These are phyloP conservation scores for Debaryomyces hansenii DNA, from an alignment of 805 yeast species.

Conservation along the genomic window DNA sequence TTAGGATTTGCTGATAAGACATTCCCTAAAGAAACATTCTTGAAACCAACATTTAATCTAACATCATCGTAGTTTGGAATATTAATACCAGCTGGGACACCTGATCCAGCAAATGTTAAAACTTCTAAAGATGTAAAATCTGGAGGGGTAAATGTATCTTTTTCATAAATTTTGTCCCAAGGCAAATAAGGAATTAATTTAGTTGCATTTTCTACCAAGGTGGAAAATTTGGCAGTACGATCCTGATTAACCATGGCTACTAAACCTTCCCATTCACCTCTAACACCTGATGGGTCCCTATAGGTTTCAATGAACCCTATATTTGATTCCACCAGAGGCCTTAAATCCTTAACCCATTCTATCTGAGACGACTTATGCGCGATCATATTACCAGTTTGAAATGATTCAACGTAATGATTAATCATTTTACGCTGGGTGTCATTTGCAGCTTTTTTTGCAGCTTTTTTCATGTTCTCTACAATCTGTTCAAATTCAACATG, in stretches of 20 bases:
- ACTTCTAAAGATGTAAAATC: conserved; percentile 91
- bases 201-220: conserved; percentile 66
- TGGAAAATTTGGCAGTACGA: conserved; percentile 76
- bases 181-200: conserved; percentile 67
- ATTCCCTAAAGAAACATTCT: conserved; percentile 87
- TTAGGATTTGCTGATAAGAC: conserved; percentile 68
- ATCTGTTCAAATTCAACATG: conserved; percentile 60
- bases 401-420: conserved; percentile 64
- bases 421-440: conserved; percentile 69
- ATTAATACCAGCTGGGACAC: conserved; percentile 91
- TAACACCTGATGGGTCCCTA: conserved; percentile 87
- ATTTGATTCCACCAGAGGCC: conserved; percentile 71
- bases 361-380: conserved; percentile 84
- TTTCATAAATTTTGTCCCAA: conserved; percentile 75
- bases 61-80: conserved; percentile 92
- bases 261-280: conserved; percentile 93
- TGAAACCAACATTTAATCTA: conserved; percentile 79
- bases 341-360: conserved; percentile 83
- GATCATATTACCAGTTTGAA: conserved; percentile 77
- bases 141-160: conserved; percentile 86
- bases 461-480: conserved; percentile 54
- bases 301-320: conserved; percentile 92
- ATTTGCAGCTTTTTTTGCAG: conserved; percentile 67
- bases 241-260: conserved; percentile 90
- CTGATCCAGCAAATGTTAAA: conserved; percentile 84